A percentile compares a stretch with the other conserved stretches of the same genome.
Conservation (phyloP, 768 basidiomycete genomes). For the Psilocybe tampanensis region DNA sequence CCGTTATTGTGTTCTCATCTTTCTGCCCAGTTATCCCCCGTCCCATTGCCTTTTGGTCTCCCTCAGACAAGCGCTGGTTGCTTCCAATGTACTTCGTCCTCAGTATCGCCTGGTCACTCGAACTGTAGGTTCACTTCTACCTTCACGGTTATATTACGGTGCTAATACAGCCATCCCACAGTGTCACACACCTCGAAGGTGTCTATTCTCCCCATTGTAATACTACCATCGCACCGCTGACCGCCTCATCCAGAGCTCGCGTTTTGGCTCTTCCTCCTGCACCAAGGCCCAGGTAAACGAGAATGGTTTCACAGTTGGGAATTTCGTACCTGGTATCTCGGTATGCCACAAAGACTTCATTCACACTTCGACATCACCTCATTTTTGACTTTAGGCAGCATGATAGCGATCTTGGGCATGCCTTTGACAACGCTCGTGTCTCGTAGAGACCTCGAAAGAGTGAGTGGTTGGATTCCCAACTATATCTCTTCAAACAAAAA, state of each 20-base stretch:
- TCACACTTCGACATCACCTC: background rate
- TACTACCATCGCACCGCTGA: background rate
- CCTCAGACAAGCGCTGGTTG: slow-evolving; percentile 50
- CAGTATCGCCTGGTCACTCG: slow-evolving; percentile 75
- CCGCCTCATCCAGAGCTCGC: slow-evolving; percentile 54
- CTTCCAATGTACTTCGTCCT: slow-evolving; percentile 73
- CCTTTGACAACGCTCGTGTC: slow-evolving; percentile 67
- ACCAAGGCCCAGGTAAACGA: slow-evolving; percentile 71
- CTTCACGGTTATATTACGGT: background rate
- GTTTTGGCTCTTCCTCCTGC: slow-evolving; percentile 83
- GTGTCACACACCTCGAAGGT: slow-evolving; percentile 85
- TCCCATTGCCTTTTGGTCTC: slow-evolving; percentile 55
- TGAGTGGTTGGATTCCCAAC: slow-evolving; percentile 25
- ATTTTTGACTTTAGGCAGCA: slow-evolving; percentile 48
- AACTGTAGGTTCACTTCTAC: slow-evolving; percentile 54
- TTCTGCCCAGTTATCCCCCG: slow-evolving; percentile 55
- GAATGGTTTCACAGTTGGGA: slow-evolving; percentile 85
- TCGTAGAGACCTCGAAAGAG: slow-evolving; percentile 59
- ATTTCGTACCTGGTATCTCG: slow-evolving; percentile 70
- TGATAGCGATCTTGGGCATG: slow-evolving; percentile 68
- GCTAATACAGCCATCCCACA: slow-evolving; percentile 26
- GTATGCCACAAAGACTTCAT: slow-evolving; percentile 37
- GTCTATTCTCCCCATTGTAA: background rate
- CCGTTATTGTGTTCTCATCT: slow-evolving; percentile 1
- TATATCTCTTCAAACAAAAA: background rate